Evolutionary conservation across 1,284 basidiomycete genomes (phyloP).

Genomic region (Ceratobasidium theobromae): DNA sequence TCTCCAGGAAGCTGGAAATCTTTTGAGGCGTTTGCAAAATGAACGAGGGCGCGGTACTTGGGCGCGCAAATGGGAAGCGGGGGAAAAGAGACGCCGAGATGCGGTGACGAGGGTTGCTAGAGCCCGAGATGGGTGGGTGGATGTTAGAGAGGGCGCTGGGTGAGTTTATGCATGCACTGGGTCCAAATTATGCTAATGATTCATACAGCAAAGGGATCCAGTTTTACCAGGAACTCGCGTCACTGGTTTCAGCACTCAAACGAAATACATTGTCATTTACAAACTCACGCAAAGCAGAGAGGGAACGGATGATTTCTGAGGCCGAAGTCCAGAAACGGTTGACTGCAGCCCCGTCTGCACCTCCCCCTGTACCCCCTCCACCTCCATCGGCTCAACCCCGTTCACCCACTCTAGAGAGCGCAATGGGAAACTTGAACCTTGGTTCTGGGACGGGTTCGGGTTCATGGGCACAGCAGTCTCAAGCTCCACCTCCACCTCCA

Average conservation of each 20-base stretch:
- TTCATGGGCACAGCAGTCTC: constrained; percentile 5
- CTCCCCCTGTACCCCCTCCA: constrained; percentile 47
- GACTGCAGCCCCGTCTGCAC: constrained; percentile 41
- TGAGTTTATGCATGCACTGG: constrained; percentile 48
- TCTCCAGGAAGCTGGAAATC: constrained; percentile 65
- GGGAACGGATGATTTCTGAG: constrained; percentile 66
- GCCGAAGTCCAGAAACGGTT: constrained; percentile 70
- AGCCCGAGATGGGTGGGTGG: constrained; percentile 81
- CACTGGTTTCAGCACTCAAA: constrained; percentile 62
- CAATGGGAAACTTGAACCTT: constrained; percentile 19
- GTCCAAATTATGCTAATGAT: constrained; percentile 31
- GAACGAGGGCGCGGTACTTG: constrained; percentile 68
- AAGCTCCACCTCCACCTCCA: constrained; percentile 16
- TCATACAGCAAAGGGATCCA: constrained; percentile 73
- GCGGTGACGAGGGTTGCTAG: constrained; percentile 68
- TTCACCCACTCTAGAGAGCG: constrained; percentile 58
- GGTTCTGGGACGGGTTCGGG: neutral
- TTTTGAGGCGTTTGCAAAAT: constrained; percentile 74
- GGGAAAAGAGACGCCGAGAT: constrained; percentile 75
- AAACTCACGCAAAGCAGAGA: constrained; percentile 64
- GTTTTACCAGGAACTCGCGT: constrained; percentile 84
- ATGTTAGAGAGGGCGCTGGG: constrained; percentile 82
- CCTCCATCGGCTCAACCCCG: constrained; percentile 47
- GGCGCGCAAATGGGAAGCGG: constrained; percentile 76
- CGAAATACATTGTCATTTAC: constrained; percentile 66